Percentiles rank a stretch among this genome's conserved stretches.
phyloP scores from a whole-genome alignment of 164 flowering plant genomes.

The Hamamelis virginiana region DNA sequence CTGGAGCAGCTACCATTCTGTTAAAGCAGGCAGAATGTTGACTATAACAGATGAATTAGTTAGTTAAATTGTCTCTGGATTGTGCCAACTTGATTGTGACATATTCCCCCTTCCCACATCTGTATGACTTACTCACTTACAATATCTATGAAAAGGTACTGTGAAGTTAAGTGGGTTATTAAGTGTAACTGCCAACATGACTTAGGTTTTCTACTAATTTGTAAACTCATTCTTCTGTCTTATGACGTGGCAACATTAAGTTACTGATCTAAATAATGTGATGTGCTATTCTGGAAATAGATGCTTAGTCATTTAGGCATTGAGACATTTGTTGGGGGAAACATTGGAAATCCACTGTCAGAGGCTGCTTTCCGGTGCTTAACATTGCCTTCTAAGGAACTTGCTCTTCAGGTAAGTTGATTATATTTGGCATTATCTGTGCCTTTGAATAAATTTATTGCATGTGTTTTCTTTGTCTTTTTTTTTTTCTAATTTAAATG shows the following conservation, averaged over 20 bases:
- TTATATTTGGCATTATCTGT: constrained; percentile 3
- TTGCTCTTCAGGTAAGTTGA: constrained; percentile 28
- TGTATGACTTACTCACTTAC: background rate
- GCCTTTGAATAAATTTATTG: background rate
- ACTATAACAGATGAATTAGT: background rate
- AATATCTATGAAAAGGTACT: background rate
- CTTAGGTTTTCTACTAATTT: background rate
- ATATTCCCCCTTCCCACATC: background rate
- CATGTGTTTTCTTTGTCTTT: too few species aligned
- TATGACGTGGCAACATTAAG: background rate
- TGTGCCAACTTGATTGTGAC: background rate
- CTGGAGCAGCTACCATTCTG: background rate
- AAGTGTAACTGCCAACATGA: background rate
- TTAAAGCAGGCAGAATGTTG: background rate
- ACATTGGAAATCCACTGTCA: constrained; percentile 49
- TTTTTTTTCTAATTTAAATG: too few species aligned
- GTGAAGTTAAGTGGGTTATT: background rate
- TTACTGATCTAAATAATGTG: background rate
- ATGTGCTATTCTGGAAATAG: constrained; percentile 18
- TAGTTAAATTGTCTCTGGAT: background rate
- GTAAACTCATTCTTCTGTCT: background rate
- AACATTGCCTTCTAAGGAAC: constrained; percentile 11
- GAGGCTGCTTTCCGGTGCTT: constrained; percentile 38
- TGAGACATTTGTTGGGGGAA: constrained; percentile 45
- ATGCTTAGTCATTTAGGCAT: constrained; percentile 36